Conservation (phyloP, 352 stramenopile genomes). For the Globisporangium recalcitrans region DNA sequence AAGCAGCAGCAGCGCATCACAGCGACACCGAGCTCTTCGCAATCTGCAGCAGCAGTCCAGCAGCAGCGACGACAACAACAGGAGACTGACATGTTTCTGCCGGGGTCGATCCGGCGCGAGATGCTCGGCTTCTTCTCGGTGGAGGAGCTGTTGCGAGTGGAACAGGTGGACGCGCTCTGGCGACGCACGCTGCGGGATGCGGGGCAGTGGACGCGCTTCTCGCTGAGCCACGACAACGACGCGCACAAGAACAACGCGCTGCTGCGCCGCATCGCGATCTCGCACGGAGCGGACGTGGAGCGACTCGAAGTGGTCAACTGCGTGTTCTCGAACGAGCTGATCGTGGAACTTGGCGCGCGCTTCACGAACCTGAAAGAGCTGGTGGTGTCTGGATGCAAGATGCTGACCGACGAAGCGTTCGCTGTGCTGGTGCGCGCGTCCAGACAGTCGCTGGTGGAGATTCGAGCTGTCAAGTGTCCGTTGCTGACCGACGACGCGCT, state of each 20-base stretch:
- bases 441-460: slow-evolving; percentile 27
- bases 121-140: slow-evolving; percentile 46
- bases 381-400: slow-evolving; percentile 51
- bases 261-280: slow-evolving; percentile 25
- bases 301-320: slow-evolving; percentile 45
- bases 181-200: slow-evolving; percentile 21
- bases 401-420: slow-evolving; percentile 41
- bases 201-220: slow-evolving; percentile 29
- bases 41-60: no score
- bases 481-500: slow-evolving; percentile 42
- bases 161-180: slow-evolving; percentile 38
- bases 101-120: slow-evolving; percentile 27
- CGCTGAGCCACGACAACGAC: slow-evolving; percentile 31
- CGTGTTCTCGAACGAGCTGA: slow-evolving; percentile 26
- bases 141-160: slow-evolving; percentile 49
- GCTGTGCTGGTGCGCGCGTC: slow-evolving; percentile 33
- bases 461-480: slow-evolving; percentile 49
- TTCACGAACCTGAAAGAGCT: slow-evolving; percentile 39
- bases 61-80: no score
- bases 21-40: background rate
- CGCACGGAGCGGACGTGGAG: slow-evolving; percentile 36
- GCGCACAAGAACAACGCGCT: slow-evolving; percentile 22
- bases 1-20: background rate
- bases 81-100: slow-evolving; percentile 16
- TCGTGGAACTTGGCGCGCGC: slow-evolving; percentile 26